Conservation (phyloP, 495 filamentous ascomycete species). For the Extremus antarcticus region DNA sequence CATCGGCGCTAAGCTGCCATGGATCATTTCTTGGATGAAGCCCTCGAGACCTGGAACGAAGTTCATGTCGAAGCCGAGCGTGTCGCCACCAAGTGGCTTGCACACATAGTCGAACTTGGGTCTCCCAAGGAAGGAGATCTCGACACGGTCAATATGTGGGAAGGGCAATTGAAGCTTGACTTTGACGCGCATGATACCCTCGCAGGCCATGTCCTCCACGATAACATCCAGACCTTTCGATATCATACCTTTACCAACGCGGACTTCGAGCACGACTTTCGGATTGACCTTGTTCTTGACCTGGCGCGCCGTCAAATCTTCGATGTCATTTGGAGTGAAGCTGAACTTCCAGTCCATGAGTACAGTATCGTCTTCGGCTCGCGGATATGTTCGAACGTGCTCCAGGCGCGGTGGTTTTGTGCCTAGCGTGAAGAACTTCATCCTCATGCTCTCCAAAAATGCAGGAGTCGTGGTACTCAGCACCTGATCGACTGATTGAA, state of each 20-base stretch:
- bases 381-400: constrained; percentile 95
- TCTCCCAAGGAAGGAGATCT: constrained; percentile 72
- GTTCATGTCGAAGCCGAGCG: constrained; percentile 94
- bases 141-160: constrained; percentile 85
- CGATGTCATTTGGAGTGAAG: constrained; percentile 89
- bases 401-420: constrained; percentile 93
- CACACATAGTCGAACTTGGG: constrained; percentile 88
- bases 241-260: constrained; percentile 85
- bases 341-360: constrained; percentile 99
- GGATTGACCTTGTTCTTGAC: constrained; percentile 92
- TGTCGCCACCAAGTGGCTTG: constrained; percentile 93
- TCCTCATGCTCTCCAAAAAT: constrained; percentile 83
- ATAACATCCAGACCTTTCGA: constrained; percentile 96
- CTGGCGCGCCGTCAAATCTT: constrained; percentile 82
- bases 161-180: constrained; percentile 93
- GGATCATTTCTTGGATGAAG: constrained; percentile 94
- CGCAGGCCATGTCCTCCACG: constrained; percentile 93
- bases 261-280: constrained; percentile 86
- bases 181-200: constrained; percentile 90
- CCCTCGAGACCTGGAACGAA: constrained; percentile 88
- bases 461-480: constrained; percentile 81
- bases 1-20: constrained; percentile 83
- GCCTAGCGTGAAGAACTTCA: constrained; percentile 85
- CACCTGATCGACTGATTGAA: constrained; percentile 89
- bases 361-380: constrained; percentile 86